A percentile compares a stretch with the other conserved stretches of the same genome.
Conservation (phyloP, 768 basidiomycete species). For the Leccinum truebloodii region DNA sequence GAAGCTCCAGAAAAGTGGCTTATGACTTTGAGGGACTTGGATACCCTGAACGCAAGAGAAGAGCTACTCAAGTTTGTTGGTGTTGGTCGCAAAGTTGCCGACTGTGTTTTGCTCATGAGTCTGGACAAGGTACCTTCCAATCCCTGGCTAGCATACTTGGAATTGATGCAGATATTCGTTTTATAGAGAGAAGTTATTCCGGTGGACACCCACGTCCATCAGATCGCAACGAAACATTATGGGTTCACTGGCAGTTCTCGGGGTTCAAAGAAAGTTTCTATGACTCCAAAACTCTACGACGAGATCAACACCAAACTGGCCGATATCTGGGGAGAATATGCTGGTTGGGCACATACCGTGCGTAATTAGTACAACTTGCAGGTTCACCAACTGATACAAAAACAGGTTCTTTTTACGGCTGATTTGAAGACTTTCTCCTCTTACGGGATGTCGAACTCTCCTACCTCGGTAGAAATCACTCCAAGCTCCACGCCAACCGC, state of each 20-base stretch:
- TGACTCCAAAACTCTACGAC: conserved; percentile 79
- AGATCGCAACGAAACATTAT: conserved; percentile 83
- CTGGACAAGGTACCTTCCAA: conserved; percentile 70
- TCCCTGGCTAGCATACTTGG: neutral
- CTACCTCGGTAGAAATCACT: conserved; percentile 11
- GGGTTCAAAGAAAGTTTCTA: conserved; percentile 47
- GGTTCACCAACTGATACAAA: conserved; percentile 1
- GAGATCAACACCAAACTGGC: conserved; percentile 63
- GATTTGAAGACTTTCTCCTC: conserved; percentile 69
- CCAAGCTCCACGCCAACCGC: conserved; percentile 28
- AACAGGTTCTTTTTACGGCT: conserved; percentile 71
- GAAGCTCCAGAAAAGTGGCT: conserved; percentile 68
- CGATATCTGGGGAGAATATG: conserved; percentile 76
- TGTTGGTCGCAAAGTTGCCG: conserved; percentile 95
- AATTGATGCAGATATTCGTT: conserved; percentile 6
- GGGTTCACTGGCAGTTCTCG: conserved; percentile 49
- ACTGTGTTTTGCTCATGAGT: conserved; percentile 92
- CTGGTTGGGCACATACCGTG: conserved; percentile 91
- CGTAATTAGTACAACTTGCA: conserved; percentile 19
- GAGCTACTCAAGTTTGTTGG: conserved; percentile 83
- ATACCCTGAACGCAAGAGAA: conserved; percentile 62
- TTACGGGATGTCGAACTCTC: conserved; percentile 46
- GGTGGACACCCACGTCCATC: conserved; percentile 93
- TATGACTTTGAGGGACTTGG: conserved; percentile 45
- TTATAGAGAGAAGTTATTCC: conserved; percentile 83